phyloP scores from a whole-genome alignment of 495 filamentous ascomycete species.

The Lentithecium fluviatile region DNA sequence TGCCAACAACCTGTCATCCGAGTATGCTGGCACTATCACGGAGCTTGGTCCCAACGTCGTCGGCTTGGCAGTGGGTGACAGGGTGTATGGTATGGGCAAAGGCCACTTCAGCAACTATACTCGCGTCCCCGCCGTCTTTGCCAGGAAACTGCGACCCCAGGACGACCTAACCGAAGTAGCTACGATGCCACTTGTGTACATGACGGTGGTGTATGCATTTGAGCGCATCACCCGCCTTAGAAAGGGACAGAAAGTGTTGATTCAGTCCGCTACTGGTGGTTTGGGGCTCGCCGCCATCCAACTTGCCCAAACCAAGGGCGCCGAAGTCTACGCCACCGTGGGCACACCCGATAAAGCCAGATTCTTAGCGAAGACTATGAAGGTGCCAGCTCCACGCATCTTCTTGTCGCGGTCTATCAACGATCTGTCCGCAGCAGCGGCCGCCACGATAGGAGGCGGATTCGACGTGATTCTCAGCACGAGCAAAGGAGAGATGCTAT shows the following conservation, averaged over 20 bases:
- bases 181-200: conserved; percentile 57
- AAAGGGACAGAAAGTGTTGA: conserved; percentile 36
- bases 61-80: conserved; percentile 41
- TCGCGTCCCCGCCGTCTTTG: conserved; percentile 4
- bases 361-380: not conserved
- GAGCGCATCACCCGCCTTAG: conserved; percentile 41
- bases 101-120: conserved; percentile 19
- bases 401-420: conserved; percentile 10
- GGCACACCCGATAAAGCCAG: conserved; percentile 8
- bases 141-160: conserved; percentile 44
- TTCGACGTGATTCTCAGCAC: conserved; percentile 30
- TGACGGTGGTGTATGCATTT: conserved; percentile 60
- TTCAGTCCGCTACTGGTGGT: conserved; percentile 28
- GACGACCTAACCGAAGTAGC: conserved; percentile 55
- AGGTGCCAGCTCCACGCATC: conserved; percentile 2
- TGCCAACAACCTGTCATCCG: not conserved
- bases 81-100: conserved; percentile 38
- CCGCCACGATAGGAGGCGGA: conserved; percentile 4
- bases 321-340: conserved; percentile 24
- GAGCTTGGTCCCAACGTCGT: conserved; percentile 12
- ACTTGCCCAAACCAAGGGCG: conserved; percentile 8
- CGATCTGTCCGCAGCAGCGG: not conserved
- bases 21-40: conserved; percentile 18
- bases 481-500: no score
- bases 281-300: conserved; percentile 28